phyloP scores from a whole-genome alignment of 2,329 filamentous ascomycete species.

The Microdochium paspali region DNA sequence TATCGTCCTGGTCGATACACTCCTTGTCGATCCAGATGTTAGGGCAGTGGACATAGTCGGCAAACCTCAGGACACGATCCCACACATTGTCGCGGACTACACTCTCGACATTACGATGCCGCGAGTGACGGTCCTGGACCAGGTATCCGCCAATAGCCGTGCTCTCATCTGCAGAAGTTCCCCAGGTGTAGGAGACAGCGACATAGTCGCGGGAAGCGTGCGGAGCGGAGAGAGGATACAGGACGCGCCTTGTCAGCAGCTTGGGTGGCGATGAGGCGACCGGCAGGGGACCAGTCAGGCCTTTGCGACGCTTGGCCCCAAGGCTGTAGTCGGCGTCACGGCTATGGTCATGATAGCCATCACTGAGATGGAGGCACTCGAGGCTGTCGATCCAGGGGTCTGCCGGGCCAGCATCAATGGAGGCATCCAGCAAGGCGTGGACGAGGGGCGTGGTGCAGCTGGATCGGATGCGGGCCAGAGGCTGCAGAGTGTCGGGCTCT shows the following conservation, averaged over 20 bases:
- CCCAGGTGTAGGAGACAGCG: constrained; percentile 19
- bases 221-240: constrained; percentile 12
- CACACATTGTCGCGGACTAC: constrained; percentile 15
- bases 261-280: constrained; percentile 4
- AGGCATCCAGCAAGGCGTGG: constrained; percentile 13
- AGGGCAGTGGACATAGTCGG: constrained; percentile 12
- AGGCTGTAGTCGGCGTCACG: constrained; percentile 11
- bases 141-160: constrained; percentile 9
- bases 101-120: constrained; percentile 10
- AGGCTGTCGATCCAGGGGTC: constrained; percentile 17
- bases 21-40: constrained; percentile 19
- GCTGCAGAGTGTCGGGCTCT: constrained; percentile 12
- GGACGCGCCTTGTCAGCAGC: constrained; percentile 12
- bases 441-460: constrained; percentile 9
- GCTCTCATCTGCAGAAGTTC: constrained; percentile 12
- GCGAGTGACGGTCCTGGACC: constrained; percentile 12
- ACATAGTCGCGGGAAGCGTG: constrained; percentile 13
- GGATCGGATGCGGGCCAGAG: constrained; percentile 16
- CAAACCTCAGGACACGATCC: constrained; percentile 14
- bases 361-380: constrained; percentile 14
- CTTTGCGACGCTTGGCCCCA: constrained; percentile 3
- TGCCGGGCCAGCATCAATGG: constrained; percentile 11
- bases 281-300: background rate
- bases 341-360: constrained; percentile 12
- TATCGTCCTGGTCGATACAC: constrained; percentile 16